Evolutionary conservation across 768 basidiomycete genomes (phyloP).

Genomic region (Suillus ampliporus): DNA sequence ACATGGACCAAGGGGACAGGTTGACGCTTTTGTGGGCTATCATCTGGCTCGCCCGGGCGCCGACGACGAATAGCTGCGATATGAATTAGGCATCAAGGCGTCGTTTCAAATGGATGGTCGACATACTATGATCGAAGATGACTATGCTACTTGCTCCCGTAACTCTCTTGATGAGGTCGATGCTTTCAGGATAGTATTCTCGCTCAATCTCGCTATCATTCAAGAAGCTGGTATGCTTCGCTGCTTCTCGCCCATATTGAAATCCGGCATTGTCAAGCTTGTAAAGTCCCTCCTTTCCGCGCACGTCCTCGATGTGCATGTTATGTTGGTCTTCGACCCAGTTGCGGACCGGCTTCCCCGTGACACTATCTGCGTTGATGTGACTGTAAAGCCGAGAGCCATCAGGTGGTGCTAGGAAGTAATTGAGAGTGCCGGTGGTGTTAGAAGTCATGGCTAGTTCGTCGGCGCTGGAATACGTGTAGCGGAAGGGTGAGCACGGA

Average conservation of each 20-base stretch:
- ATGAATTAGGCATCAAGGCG: background rate
- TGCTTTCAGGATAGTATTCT: slow-evolving; percentile 47
- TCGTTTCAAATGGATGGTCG: background rate
- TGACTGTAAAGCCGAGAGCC: slow-evolving; percentile 22
- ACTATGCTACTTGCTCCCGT: slow-evolving; percentile 46
- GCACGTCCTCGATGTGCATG: slow-evolving; percentile 38
- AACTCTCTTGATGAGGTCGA: slow-evolving; percentile 42
- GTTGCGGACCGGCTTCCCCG: slow-evolving; percentile 24
- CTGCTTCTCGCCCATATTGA: slow-evolving; percentile 34
- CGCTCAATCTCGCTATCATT: slow-evolving; percentile 41
- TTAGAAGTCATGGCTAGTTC: background rate
- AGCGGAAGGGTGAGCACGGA: background rate
- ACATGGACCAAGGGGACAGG: slow-evolving; percentile 50
- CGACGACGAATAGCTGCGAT: slow-evolving; percentile 48
- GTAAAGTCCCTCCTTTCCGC: slow-evolving; percentile 39
- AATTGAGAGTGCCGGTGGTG: slow-evolving; percentile 26
- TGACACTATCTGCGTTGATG: slow-evolving; percentile 24
- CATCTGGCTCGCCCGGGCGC: slow-evolving; percentile 41
- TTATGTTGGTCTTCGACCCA: slow-evolving; percentile 20
- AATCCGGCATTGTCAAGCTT: slow-evolving; percentile 43
- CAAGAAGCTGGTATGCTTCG: slow-evolving; percentile 37
- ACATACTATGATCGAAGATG: slow-evolving; percentile 49
- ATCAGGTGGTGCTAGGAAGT: slow-evolving; percentile 23
- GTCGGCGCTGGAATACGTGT: background rate
- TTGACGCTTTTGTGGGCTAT: slow-evolving; percentile 47